Base-by-base conservation (phyloP, 2,329 filamentous ascomycete species). In the Myriangium duriaei region DNA sequence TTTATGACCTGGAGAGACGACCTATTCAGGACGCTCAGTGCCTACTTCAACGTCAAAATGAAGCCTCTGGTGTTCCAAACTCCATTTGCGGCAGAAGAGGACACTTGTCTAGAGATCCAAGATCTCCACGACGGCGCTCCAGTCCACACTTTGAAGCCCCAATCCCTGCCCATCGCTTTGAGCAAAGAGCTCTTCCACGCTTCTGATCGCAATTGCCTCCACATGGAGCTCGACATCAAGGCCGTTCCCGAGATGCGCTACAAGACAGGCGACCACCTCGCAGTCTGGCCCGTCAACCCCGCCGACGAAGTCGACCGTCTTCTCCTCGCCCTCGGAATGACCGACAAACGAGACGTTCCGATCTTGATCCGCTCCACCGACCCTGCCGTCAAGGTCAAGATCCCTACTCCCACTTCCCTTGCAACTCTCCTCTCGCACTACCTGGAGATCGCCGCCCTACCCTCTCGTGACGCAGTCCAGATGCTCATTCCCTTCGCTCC, bases 401-500 rank as follows among this genome's bases (percentile, higher is more conserved):
- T 67, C 1, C 64, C 63, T 2, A 60, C 56, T 2, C 60, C 60
- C 0, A 64, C 58, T 1, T 61, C 61, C 0, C 45, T 59, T 4
- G 45, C 57, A 1, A 56, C 58, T 0, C 53, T 64, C 3, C 59
- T 69, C 44, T 51, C 56, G 4, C 55, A 67, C 43, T 63, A 69
- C 38, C 58, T 70, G 2, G 67, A 70, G 38, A 63, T 68, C 42
- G 55, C 61, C 42, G 60, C 51, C 1, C 56, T 59, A 1, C 51
- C 66, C 3, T 53, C 61, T 2, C 51, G 62, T 34, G 61, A 65
- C 32, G 56, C 52, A 4, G 47, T 63, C 7, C 42, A 53, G 2
- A 46, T 54, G 2, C 46, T 67, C 2, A 51, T 56, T 1, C 53
- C 58, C 16, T 67, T 65, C 43, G 59, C 63, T 4, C 60, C 63